Evolutionary conservation across 176 grass and related monocot genomes (phyloP), one percentile per base, ranked within the genome.

Genomic region (Pontederia paniculata): DNA sequence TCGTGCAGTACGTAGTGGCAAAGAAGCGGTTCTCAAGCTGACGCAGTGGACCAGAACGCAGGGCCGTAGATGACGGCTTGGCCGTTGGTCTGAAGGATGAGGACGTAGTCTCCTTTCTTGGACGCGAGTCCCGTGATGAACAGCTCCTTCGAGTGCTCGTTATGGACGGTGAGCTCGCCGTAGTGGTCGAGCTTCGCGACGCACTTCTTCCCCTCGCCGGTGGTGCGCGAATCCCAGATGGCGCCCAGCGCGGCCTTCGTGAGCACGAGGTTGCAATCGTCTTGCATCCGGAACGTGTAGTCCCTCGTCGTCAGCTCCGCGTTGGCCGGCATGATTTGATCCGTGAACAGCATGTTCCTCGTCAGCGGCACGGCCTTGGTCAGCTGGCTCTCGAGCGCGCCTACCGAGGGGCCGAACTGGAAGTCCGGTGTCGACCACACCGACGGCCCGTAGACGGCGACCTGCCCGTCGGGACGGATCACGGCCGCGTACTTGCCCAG

Each of bases 51-150:
- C 54, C 54, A 58, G 2, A 58, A 20, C 1, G 17, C 20, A 13
- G 67, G 67, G 2, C 67, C 67, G n/a, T 70, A 70, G 42, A 70
- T 44, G 21, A 48, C 67, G 1, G 43, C 53, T 22, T 58, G 67
- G 9, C 67, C 54, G 9, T 58, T 58, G 54, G 37, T 48, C 43
- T 58, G 67, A 5, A 58, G 18, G 2, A 70, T 12, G 12, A 48
- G 42, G 10, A 48, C 54, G 21, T 70, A 58, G 12, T 57, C 52
- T 23, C 67, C 67, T 6, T 41, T 37, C 0, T 4, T 17, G 13
- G 17, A 56, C 5, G 12, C 20, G 9, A 11, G 28, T 6, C 28
- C 28, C 5, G 28, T 37, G 28, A 37, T 37, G 28, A 37, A 37
- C 5, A 37, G 5, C 28, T 37, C 28, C 28, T 6, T 37, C 5